A percentile compares a stretch with the other conserved stretches of the same genome.
phyloP scores from a whole-genome alignment of 1,284 basidiomycete species.

The Farysia itapuensis region DNA sequence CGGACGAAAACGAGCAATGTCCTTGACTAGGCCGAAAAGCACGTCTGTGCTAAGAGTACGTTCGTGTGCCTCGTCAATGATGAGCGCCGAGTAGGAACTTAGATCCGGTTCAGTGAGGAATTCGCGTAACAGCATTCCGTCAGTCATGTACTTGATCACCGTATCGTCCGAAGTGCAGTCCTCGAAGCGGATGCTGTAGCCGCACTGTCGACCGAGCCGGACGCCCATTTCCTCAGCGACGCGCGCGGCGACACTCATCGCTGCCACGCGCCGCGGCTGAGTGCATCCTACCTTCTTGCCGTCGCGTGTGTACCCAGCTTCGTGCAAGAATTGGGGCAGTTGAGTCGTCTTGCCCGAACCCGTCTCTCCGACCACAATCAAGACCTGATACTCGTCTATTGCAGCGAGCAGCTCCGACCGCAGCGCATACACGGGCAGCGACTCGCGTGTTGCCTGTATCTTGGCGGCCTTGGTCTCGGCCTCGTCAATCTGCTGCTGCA shows the following conservation, averaged over 20 bases:
- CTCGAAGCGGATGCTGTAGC: constrained; percentile 94
- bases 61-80: constrained; percentile 60
- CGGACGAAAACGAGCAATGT: constrained; percentile 56
- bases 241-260: constrained; percentile 98
- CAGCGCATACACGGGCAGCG: constrained; percentile 54
- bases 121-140: constrained; percentile 59
- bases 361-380: constrained; percentile 63
- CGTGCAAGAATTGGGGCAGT: constrained; percentile 94
- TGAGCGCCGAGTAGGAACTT: constrained; percentile 51
- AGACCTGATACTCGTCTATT: constrained; percentile 78
- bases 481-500: constrained; percentile 86
- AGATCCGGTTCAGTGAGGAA: constrained; percentile 58
- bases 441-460: constrained; percentile 54
- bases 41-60: constrained; percentile 58
- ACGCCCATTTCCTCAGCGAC: constrained; percentile 98
- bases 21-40: constrained; percentile 58
- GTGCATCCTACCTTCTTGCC: constrained; percentile 92
- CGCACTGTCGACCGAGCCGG: constrained; percentile 93
- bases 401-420: constrained; percentile 68
- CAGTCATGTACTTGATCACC: constrained; percentile 59
- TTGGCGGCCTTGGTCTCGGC: constrained; percentile 68
- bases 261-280: constrained; percentile 95
- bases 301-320: constrained; percentile 87
- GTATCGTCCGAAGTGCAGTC: constrained; percentile 91
- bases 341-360: constrained; percentile 99